phyloP scores from a whole-genome alignment of 352 stramenopile species.

The Salisapilia sapeloensis region DNA sequence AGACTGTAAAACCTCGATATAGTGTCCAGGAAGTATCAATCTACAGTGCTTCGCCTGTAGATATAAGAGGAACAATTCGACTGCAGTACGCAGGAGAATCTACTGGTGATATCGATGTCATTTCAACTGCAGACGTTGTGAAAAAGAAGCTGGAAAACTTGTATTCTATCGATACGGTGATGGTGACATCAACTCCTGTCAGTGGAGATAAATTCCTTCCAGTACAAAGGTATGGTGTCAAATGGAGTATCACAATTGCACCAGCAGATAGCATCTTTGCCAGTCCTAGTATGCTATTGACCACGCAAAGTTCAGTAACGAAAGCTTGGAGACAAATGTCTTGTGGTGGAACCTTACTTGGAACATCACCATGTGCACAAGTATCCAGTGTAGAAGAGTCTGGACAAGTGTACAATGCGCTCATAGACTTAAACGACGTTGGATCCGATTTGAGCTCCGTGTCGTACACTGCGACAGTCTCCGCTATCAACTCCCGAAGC shows the following conservation, averaged over 20 bases:
- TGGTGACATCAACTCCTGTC: conserved; percentile 16
- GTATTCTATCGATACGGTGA: conserved; percentile 30
- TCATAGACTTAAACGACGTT: too few species aligned
- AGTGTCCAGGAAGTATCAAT: conserved; percentile 68
- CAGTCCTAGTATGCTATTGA: conserved; percentile 8
- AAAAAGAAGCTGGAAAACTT: conserved; percentile 43
- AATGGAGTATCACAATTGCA: conserved; percentile 52
- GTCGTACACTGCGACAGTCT: too few species aligned
- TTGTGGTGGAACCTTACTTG: conserved; percentile 39
- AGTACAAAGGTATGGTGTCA: conserved; percentile 31
- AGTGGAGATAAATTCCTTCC: conserved; percentile 10
- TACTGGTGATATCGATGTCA: conserved; percentile 23
- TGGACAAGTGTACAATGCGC: too few species aligned
- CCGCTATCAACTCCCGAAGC: too few species aligned
- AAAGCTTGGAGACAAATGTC: conserved; percentile 16
- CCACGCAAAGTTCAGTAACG: conserved; percentile 13
- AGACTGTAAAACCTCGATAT: conserved; percentile 8
- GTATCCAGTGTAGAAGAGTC: too few species aligned
- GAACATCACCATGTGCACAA: conserved; percentile 30
- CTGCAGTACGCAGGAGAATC: conserved; percentile 49
- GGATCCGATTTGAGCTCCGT: too few species aligned
- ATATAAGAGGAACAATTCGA: conserved; percentile 28
- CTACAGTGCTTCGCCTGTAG: conserved; percentile 33
- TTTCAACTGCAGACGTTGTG: conserved; percentile 17
- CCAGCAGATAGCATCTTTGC: background rate